A percentile compares a stretch with the other conserved stretches of the same genome.
Conservation (phyloP, 192 early-diverging fungal genomes). For the Coemansia sp. region DNA sequence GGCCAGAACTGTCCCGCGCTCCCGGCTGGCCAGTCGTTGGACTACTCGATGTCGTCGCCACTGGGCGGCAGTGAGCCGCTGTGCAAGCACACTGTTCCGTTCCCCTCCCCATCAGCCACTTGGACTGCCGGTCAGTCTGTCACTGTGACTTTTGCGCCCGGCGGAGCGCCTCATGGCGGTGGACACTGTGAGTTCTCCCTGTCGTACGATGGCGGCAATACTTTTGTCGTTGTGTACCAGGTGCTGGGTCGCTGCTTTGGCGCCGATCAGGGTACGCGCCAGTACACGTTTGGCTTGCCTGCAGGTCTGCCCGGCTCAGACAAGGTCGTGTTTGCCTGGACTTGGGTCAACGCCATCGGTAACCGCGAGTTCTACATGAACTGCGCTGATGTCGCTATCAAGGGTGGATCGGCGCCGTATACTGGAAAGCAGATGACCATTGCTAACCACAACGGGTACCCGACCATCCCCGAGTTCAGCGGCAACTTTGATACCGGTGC, state of each 20-base stretch:
- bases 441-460: conserved; percentile 61
- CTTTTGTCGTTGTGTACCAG: conserved; percentile 55
- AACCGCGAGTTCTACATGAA: conserved; percentile 78
- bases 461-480: conserved; percentile 60
- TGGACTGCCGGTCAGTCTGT: conserved; percentile 34
- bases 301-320: conserved; percentile 36
- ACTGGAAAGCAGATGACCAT: conserved; percentile 60
- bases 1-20: conserved; percentile 35
- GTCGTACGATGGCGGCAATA: conserved; percentile 50
- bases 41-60: conserved; percentile 55
- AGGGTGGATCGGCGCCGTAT: conserved; percentile 38
- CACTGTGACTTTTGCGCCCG: conserved; percentile 20
- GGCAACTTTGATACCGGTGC: conserved; percentile 39
- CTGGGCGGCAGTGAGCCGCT: conserved; percentile 27
- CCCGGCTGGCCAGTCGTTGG: conserved; percentile 41
- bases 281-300: conserved; percentile 59
- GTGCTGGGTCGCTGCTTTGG: conserved; percentile 16
- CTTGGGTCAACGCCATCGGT: conserved; percentile 74
- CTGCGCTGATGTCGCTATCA: conserved; percentile 71
- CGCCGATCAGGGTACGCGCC: not conserved
- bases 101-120: conserved; percentile 12
- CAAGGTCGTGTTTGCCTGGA: conserved; percentile 62
- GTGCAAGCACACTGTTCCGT: conserved; percentile 40
- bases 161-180: conserved; percentile 42
- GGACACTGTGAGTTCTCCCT: conserved; percentile 60